These are phyloP conservation scores for Parathielavia hyrcaniae DNA, from an alignment of 495 filamentous ascomycete species.

Conservation along the genomic window DNA sequence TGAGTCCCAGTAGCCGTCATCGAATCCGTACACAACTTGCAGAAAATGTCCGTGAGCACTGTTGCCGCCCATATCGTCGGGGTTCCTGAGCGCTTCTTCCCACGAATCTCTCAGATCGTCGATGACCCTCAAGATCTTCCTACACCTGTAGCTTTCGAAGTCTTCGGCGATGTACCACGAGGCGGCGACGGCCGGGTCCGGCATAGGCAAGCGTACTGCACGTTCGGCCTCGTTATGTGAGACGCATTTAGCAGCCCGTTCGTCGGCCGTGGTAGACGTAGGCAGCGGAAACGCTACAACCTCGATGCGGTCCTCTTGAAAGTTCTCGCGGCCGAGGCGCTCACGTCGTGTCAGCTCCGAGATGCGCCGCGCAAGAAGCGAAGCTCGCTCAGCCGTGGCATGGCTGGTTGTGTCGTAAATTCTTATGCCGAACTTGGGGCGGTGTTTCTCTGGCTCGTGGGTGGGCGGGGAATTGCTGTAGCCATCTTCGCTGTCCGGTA, in stretches of 20 bases:
- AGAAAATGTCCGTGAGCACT: neutral
- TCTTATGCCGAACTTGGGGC: neutral
- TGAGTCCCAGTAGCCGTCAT: neutral
- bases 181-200: neutral
- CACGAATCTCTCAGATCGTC: neutral
- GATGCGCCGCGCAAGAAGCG: slow-evolving; percentile 1
- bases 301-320: neutral
- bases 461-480: neutral
- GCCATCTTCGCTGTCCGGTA: neutral
- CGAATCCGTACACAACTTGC: neutral
- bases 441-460: neutral
- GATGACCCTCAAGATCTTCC: neutral
- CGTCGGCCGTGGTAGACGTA: neutral
- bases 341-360: neutral
- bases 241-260: neutral
- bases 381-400: neutral
- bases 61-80: neutral
- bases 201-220: neutral
- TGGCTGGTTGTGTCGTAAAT: neutral
- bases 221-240: neutral
- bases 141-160: too few relatives aligned
- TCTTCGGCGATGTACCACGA: neutral
- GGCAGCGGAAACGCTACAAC: neutral
- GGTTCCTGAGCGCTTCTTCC: neutral
- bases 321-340: neutral